Percentiles rank a stretch among this genome's conserved stretches.
Evolutionary conservation across 108 stramenopile genomes (phyloP).

Genomic region (Nannochloropsis oceanica): DNA sequence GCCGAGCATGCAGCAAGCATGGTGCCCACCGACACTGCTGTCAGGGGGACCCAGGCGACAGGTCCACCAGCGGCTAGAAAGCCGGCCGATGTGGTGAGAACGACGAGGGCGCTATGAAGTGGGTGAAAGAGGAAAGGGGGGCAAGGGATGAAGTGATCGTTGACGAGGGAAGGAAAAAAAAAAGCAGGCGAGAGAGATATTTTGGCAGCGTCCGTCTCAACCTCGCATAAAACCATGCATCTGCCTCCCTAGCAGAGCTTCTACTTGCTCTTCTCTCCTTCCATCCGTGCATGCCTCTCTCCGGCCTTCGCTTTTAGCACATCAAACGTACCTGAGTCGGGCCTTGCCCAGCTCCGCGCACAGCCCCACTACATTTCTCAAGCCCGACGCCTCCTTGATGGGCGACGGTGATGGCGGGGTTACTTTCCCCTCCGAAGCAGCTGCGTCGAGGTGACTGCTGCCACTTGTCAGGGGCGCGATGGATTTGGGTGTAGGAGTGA

Average conservation of each 20-base stretch:
- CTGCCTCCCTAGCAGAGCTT: no score
- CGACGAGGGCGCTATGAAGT: constrained; percentile 65
- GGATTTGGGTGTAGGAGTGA: background rate
- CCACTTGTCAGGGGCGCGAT: no score
- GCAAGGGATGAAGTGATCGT: constrained; percentile 45
- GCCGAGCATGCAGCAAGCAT: constrained; percentile 75
- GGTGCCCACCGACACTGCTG: constrained; percentile 67
- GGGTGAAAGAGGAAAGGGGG: constrained; percentile 62
- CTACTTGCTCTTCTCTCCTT: no score
- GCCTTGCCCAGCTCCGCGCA: background rate
- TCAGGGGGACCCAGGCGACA: constrained; percentile 36
- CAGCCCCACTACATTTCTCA: background rate
- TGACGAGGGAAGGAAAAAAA: background rate
- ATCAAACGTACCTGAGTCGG: background rate
- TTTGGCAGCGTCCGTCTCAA: no score
- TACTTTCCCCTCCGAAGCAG: background rate
- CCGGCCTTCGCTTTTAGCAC: no score
- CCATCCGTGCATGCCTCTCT: background rate
- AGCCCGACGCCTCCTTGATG: background rate
- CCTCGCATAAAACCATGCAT: no score
- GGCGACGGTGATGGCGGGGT: background rate
- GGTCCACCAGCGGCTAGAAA: constrained; percentile 80
- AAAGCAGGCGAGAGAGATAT: no score
- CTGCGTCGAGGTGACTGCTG: no score
- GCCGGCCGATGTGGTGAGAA: constrained; percentile 71